Percentiles rank a stretch among this genome's conserved stretches.
These are phyloP conservation scores for Cystobasidiopsis lactophilus DNA, from an alignment of 768 basidiomycete genomes.

Conservation along the genomic window DNA sequence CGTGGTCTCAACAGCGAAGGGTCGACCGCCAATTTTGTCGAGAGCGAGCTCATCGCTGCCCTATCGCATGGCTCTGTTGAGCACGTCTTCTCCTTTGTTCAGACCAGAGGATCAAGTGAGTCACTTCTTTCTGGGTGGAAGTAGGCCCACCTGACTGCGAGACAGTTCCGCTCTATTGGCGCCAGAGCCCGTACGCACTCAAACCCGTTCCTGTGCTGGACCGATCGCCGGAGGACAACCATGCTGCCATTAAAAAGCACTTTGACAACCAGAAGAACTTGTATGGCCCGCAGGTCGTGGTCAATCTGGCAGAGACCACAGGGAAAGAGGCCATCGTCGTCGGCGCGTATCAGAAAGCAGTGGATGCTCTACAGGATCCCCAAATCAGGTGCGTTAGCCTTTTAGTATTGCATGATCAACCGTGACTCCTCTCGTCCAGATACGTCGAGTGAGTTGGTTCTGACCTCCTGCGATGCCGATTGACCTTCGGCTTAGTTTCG, in stretches of 20 bases:
- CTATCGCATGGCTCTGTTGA: constrained; percentile 2
- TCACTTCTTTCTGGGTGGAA: constrained; percentile 29
- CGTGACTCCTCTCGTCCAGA: background rate
- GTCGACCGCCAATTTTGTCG: constrained; percentile 18
- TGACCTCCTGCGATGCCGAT: constrained; percentile 34
- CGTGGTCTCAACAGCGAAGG: constrained; percentile 61
- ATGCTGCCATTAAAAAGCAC: constrained; percentile 13
- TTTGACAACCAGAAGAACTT: constrained; percentile 11
- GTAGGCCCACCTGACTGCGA: background rate
- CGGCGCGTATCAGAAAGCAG: constrained; percentile 48
- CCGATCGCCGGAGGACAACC: constrained; percentile 13
- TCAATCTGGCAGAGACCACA: constrained; percentile 75
- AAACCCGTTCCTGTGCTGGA: constrained; percentile 20
- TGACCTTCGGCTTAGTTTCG: constrained; percentile 30
- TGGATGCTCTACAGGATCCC: constrained; percentile 30
- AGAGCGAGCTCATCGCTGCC: constrained; percentile 58
- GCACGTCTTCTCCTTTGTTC: constrained; percentile 36
- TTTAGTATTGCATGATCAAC: background rate
- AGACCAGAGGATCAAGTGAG: constrained; percentile 42
- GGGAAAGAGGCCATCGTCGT: constrained; percentile 73
- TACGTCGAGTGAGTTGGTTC: constrained; percentile 15
- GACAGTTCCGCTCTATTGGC: constrained; percentile 14
- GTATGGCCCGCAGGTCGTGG: constrained; percentile 37
- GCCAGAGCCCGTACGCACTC: constrained; percentile 16
- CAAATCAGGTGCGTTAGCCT: constrained; percentile 22